phyloP scores from a whole-genome alignment of 2,329 filamentous ascomycete species.

The Microascus cirrosus region DNA sequence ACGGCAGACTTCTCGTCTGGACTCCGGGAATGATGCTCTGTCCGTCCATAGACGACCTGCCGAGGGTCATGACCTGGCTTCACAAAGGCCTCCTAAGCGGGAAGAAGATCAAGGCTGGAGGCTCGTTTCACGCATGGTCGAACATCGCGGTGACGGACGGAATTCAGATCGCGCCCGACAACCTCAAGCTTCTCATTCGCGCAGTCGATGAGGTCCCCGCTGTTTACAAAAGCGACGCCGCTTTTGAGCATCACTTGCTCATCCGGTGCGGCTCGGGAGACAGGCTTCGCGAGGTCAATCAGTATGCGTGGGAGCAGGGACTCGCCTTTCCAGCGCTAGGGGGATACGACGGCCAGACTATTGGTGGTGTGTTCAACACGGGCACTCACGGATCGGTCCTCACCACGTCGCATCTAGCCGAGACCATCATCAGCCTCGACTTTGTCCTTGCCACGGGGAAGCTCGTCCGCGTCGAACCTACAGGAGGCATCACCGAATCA shows the following conservation, averaged over 20 bases:
- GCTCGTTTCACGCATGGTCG: slow-evolving; percentile 3
- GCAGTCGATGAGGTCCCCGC: background rate
- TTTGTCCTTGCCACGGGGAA: background rate
- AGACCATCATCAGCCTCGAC: slow-evolving; percentile 3
- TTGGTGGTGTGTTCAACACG: slow-evolving; percentile 5
- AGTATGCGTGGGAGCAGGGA: slow-evolving; percentile 2
- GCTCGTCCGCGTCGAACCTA: slow-evolving; percentile 2
- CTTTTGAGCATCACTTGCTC: background rate
- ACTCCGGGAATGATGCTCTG: slow-evolving; percentile 1
- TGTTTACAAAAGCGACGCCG: background rate
- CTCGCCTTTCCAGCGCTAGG: slow-evolving; percentile 4
- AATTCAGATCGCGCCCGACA: slow-evolving; percentile 1
- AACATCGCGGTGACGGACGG: slow-evolving; percentile 1
- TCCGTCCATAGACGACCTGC: slow-evolving; percentile 3
- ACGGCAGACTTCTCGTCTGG: slow-evolving; percentile 3
- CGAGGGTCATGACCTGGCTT: slow-evolving; percentile 1
- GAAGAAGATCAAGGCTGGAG: slow-evolving; percentile 3
- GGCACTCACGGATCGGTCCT: slow-evolving; percentile 6
- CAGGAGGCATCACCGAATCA: slow-evolving; percentile 1
- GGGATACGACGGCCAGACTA: slow-evolving; percentile 6
- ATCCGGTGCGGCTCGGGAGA: slow-evolving; percentile 3
- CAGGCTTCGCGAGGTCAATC: slow-evolving; percentile 2
- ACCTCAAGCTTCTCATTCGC: background rate
- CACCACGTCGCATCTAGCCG: slow-evolving; percentile 1
- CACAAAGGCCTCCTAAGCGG: background rate